Conservation (phyloP, 495 filamentous ascomycete genomes). For the Filosporella fistucella region DNA sequence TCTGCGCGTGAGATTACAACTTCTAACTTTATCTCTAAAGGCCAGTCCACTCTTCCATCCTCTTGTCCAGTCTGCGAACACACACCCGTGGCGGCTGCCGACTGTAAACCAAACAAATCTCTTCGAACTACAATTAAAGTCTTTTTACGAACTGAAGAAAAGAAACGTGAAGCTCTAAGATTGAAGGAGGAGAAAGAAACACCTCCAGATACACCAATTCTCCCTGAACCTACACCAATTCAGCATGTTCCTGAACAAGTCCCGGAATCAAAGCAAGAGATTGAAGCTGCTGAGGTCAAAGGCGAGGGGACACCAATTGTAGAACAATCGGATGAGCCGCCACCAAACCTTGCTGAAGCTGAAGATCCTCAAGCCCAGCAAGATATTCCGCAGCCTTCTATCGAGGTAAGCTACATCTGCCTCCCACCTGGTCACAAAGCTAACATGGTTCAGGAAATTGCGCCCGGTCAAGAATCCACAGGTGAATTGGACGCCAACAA, state of each 20-base stretch:
- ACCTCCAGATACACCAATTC: constrained; percentile 39
- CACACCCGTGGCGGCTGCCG: constrained; percentile 73
- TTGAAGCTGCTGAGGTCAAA: background rate
- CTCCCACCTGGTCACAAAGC: background rate
- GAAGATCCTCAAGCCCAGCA: constrained; percentile 8
- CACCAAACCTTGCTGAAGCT: too few relatives aligned
- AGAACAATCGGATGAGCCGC: too few relatives aligned
- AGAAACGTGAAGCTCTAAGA: constrained; percentile 57
- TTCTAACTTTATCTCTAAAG: constrained; percentile 34
- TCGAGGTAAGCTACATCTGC: constrained; percentile 28
- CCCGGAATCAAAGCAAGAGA: constrained; percentile 2
- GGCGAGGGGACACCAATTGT: background rate
- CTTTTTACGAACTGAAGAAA: constrained; percentile 81
- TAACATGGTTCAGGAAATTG: constrained; percentile 18
- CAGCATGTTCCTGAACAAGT: constrained; percentile 10
- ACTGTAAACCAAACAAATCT: constrained; percentile 85
- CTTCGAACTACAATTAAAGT: constrained; percentile 85
- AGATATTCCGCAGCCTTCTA: constrained; percentile 37
- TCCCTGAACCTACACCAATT: constrained; percentile 21
- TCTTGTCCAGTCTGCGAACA: constrained; percentile 94
- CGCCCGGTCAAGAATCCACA: constrained; percentile 22
- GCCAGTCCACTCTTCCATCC: constrained; percentile 69
- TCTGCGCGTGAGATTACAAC: background rate
- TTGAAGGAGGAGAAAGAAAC: constrained; percentile 31
- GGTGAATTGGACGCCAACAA: constrained; percentile 8